Evolutionary conservation across 2,329 filamentous ascomycete genomes (phyloP), one percentile per base, ranked within the genome.

Genomic region (Fusarium gaditjirri): DNA sequence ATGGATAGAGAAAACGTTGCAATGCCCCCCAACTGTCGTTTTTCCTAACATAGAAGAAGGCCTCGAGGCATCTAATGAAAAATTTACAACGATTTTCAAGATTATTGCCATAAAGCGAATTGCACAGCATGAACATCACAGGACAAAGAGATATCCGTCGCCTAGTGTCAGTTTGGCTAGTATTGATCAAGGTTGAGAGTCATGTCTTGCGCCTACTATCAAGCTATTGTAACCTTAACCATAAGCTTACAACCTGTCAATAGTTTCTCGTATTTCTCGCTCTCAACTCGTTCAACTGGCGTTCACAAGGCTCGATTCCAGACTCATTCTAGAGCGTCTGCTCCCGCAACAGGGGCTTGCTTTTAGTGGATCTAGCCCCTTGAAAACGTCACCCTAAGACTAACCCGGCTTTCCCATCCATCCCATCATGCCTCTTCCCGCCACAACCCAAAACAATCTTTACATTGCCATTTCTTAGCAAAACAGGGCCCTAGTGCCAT

Each of bases 401-500:
- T 53, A 42, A 53, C 49, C 54, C 41, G 41, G 56, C 55, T 27
- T 53, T 41, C 16, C 41, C 39, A 39, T 41, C 41, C 39, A 39
- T 41, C 49, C 57, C 64, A 68, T 68, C 56, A 64, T 68, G 65
- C 44, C 50, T 63, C 29, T 55, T 38, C 43, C 49, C 57, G 68
- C 57, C 47, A 62, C 39, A 35, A 31, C n/a, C 35, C 42, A 42
- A 60, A 47, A 19, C 23, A 62, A 55, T 41, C 36, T n/a, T 41
- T 23, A 43, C 41, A 46, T 41, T 46, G 29, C 42, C 38, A 21
- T 27, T 19, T 53, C 23, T 36, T 33, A 57, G 36, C 61, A 66
- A 53, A 36, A 58, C 19, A 44, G 33, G 66, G 62, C 75, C 71
- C 44, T 42, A 67, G 73, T 75, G 75, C 71, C 75, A 76, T 77